Base-by-base conservation (phyloP, 805 yeast genomes). In the Grigorovia transvaalensis region DNA sequence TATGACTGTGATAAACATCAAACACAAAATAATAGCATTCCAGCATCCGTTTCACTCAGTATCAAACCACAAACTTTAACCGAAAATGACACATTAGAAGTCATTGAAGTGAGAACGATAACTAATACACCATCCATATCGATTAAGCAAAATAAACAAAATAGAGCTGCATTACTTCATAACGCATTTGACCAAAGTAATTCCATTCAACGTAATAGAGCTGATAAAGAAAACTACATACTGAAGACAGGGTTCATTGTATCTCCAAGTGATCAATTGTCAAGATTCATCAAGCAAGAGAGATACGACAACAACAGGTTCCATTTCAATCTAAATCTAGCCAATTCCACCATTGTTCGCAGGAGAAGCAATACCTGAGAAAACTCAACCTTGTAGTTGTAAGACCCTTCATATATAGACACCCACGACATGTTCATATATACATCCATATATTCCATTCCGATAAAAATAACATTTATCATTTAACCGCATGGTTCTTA, bases 1-100 rank as follows among this genome's bases (percentile, higher is more conserved):
- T 63, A 56, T 52, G 66, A 64, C 50, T 56, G 64, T 38, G 54
- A 51, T 18, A 41, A 15, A 38, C 5, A 12, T 38, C 9, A 13
- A 13, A 38, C 12, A 3, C 9, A 18, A 3, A 33, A 19, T 13
- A n/a, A 45, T 20, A 29, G 15, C 23, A 19, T 15, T 20, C 27
- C 15, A 11, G 8, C 15, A 13, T 9, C 38, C 38, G 8, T 13
- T 33, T 8, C 38, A 11, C 8, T 33, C 15, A 33, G 15, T 33
- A 13, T 11, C 8, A 12, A n/a, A 15, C 42, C n/a, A 30, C 40
- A 46, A 46, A 4, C 47, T 19, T 15, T 23, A 29, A 20, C n/a
- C 18, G 20, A 43, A 9, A 18, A 17, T 18, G 46, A 42, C 29
- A 41, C 47, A 27, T 33, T 43, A 41, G 48, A 20, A 11, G 23